Base-by-base conservation (phyloP, 108 stramenopile genomes). In the Fistulifera pelliculosa region DNA sequence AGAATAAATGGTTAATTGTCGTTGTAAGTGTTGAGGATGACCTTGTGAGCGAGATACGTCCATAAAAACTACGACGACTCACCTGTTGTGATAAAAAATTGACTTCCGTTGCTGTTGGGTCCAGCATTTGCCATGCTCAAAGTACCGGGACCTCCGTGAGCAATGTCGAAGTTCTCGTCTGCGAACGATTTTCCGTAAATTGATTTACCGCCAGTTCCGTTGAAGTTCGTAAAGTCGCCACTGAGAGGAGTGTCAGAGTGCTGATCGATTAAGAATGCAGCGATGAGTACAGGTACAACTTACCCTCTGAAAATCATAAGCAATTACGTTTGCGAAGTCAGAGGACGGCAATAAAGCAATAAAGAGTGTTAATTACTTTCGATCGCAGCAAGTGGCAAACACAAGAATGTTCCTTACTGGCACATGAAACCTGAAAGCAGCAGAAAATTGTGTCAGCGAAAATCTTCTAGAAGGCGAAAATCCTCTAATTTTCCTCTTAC, bases 61-160 rank as follows among this genome's bases (percentile, higher is more conserved):
- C n/a, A n/a, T n/a, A n/a, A n/a, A n/a, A n/a, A n/a, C n/a, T n/a
- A n/a, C n/a, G n/a, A n/a, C n/a, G n/a, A 35, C 31, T 35, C 8
- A 35, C 31, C 31, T 35, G 94, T 94, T 72, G 90, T 92, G 66
- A 99, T 90, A 62, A 99, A 99, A 73, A 99, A 96, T 74, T 96
- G 96, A 38, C 63, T 70, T 35, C 96, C 94, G 55, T 95, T 95
- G n/a, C 93, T 94, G 51, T 94, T 82, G 22, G 96, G 96, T 7
- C 94, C 81, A 25, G 83, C 79, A 66, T 85, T 85, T 13, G 83
- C 83, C 81, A 83, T 83, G 41, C 57, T 56, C 5, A 66, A 55
- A 25, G 69, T 65, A 38, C 49, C 91, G 11, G 67, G 49, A 12
- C 81, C 83, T 38, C 77, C 77, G 68, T 97, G 96, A 19, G 53